Evolutionary conservation across 768 basidiomycete genomes (phyloP).

Genomic region (Paxillus rubicundulus): DNA sequence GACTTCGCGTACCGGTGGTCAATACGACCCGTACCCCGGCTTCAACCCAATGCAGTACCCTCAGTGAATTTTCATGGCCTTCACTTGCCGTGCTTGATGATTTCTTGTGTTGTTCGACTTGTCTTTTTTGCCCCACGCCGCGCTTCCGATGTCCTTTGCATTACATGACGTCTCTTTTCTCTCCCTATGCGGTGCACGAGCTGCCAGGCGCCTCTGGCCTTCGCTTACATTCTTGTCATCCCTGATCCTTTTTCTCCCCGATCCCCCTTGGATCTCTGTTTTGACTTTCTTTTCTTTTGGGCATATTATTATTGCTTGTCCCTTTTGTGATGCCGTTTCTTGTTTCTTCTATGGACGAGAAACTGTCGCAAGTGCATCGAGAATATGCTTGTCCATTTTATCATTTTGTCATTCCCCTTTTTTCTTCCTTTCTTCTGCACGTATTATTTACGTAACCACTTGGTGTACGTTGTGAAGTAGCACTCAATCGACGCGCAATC

Average conservation of each 20-base stretch:
- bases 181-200: neutral
- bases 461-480: no score
- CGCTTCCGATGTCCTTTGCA: neutral
- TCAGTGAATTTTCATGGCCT: constrained; percentile 4
- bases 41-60: constrained; percentile 27
- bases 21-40: constrained; percentile 21
- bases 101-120: neutral
- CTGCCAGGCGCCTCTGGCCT: neutral
- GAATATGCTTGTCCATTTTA: no score
- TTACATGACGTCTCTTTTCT: constrained; percentile 1
- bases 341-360: no score
- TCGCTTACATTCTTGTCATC: neutral
- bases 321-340: neutral
- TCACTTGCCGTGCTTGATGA: neutral
- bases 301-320: constrained; percentile 25
- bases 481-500: no score
- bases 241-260: neutral
- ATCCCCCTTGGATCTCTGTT: neutral
- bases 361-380: no score
- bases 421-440: no score
- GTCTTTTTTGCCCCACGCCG: neutral
- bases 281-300: neutral
- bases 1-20: constrained; percentile 20
- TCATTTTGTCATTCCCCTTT: no score
- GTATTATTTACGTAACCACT: no score